Conservation (phyloP, 805 yeast species). For the Dipodascus geniculatus region DNA sequence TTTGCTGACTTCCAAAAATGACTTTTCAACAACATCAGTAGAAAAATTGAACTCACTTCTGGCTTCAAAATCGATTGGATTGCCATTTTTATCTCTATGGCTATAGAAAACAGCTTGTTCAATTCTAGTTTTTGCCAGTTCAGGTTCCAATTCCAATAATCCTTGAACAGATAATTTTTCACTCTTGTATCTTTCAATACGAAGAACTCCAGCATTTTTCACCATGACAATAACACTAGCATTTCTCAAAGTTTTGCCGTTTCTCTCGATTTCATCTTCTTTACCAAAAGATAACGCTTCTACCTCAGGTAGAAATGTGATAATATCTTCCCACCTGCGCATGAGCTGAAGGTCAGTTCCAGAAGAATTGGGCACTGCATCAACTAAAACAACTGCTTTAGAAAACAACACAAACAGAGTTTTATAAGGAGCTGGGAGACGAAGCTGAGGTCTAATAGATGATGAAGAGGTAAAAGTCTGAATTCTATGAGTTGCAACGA, state of each 20-base stretch:
- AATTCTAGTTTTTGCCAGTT: slow-evolving; percentile 55
- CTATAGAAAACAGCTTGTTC: slow-evolving; percentile 75
- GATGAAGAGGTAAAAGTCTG: slow-evolving; percentile 34
- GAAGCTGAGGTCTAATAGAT: slow-evolving; percentile 34
- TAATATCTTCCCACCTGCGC: slow-evolving; percentile 70
- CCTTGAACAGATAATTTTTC: slow-evolving; percentile 11
- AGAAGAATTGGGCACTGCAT: slow-evolving; percentile 35
- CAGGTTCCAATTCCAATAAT: slow-evolving; percentile 7
- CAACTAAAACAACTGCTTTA: slow-evolving; percentile 54
- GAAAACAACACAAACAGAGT: slow-evolving; percentile 52
- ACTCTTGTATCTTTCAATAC: slow-evolving; percentile 38
- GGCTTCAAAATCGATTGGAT: slow-evolving; percentile 40
- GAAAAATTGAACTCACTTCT: slow-evolving; percentile 33
- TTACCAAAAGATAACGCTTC: slow-evolving; percentile 48
- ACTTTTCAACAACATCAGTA: slow-evolving; percentile 34
- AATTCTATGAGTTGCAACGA: slow-evolving; percentile 55
- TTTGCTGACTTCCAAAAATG: slow-evolving; percentile 38
- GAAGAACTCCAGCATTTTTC: slow-evolving; percentile 47
- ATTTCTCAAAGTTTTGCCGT: slow-evolving; percentile 21
- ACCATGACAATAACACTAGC: slow-evolving; percentile 41
- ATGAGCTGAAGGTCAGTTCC: slow-evolving; percentile 12
- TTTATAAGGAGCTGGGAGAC: slow-evolving; percentile 44
- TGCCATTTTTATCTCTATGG: slow-evolving; percentile 21
- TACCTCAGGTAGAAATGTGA: slow-evolving; percentile 43
- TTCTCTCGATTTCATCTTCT: slow-evolving; percentile 28